Evolutionary conservation across 805 yeast species (phyloP), one percentile per base, ranked within the genome.

Genomic region (Hanseniaspora clermontiae): DNA sequence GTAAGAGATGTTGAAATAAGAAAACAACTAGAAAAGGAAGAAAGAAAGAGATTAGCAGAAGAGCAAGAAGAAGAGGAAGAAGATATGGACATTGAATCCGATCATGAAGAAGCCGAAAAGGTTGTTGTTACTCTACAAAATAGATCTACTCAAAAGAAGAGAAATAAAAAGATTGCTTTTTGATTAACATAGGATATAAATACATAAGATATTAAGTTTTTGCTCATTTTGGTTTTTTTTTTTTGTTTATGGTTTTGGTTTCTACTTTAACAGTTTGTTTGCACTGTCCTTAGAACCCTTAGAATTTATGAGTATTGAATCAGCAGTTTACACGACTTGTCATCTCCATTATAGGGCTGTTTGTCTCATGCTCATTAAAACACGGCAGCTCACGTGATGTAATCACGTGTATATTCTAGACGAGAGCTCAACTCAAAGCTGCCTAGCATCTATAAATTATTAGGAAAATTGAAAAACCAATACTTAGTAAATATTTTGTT

Each of bases 1-100:
- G 81, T 88, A 79, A 86, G 97, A 77, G 97, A 89, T 40, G 96
- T 90, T 58, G 97, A 90, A 74, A 72, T 88, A 61, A 82, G 87
- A 66, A 80, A 82, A 69, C 78, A 75, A 72, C 81, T 82, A 57
- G 89, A 90, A 63, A 85, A 78, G 72, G 77, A 74, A 62, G 84
- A 83, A 62, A 81, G 79, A 57, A 81, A 72, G 67, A 82, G 72
- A 57, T 78, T 72, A 57, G 74, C 69, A 49, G 73, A 68, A 64
- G 77, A 69, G 7, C 74, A 68, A 46, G 52, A 78, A 73, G 75
- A 70, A 55, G 77, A 74, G 40, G 75, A 71, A 51, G 81, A 72
- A 59, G 57, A 53, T 9, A 46, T 46, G 47, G 57, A 53, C 31
- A 39, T 53, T 14, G 57, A 53, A 39, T 46, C 51, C 29, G 73